A percentile compares a stretch with the other conserved stretches of the same genome.
phyloP scores from a whole-genome alignment of 2,329 filamentous ascomycete genomes.

The Cladophialophora yegresii region DNA sequence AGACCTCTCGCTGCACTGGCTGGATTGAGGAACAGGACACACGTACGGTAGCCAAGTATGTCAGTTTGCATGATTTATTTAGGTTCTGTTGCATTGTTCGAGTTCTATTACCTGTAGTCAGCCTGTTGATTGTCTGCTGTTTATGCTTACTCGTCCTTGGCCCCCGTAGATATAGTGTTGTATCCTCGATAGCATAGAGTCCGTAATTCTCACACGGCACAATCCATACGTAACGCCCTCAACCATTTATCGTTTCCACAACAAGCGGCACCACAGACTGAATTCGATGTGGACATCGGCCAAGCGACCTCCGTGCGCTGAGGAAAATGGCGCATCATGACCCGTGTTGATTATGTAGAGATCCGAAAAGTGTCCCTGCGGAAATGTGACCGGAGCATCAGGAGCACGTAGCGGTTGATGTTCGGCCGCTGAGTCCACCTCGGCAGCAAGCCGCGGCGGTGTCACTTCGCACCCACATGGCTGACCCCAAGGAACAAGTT shows the following conservation, averaged over 20 bases:
- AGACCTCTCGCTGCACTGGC: neutral
- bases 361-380: conserved; percentile 15
- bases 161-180: no score
- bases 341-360: neutral
- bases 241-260: neutral
- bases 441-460: conserved; percentile 10
- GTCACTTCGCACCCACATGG: neutral
- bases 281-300: neutral
- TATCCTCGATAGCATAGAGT: no score
- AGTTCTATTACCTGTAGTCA: no score
- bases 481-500: neutral
- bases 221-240: no score
- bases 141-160: no score
- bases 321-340: conserved; percentile 12
- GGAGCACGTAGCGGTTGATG: neutral
- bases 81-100: no score
- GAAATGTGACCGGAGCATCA: conserved; percentile 9
- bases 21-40: no score
- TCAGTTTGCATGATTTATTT: no score
- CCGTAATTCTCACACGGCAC: no score
- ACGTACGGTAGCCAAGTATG: no score
- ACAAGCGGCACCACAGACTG: neutral
- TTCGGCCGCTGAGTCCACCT: neutral
- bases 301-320: neutral
- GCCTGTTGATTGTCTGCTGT: no score